Conservation (phyloP, 768 basidiomycete species). For the Suillus cothurnatus region DNA sequence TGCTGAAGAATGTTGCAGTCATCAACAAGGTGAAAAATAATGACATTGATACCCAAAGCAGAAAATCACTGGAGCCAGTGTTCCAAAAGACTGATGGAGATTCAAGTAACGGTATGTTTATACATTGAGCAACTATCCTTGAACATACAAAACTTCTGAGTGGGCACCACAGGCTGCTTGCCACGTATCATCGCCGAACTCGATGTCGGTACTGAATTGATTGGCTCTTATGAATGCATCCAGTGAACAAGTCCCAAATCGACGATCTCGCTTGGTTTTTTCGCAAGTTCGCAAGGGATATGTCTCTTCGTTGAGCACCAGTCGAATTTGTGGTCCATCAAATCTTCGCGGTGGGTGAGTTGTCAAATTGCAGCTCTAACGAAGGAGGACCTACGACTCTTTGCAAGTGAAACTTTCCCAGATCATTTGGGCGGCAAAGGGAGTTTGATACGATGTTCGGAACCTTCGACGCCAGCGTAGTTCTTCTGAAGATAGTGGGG, state of each 20-base stretch:
- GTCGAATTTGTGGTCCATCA: slow-evolving; percentile 34
- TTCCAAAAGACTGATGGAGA: not conserved
- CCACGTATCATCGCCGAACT: slow-evolving; percentile 35
- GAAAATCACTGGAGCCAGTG: not conserved
- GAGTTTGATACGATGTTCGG: slow-evolving; percentile 36
- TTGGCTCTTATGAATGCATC: slow-evolving; percentile 30
- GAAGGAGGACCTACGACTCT: slow-evolving; percentile 20
- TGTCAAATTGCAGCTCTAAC: not conserved
- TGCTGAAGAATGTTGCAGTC: not conserved
- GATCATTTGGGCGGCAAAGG: slow-evolving; percentile 40
- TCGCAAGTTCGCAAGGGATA: slow-evolving; percentile 34
- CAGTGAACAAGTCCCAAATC: slow-evolving; percentile 36
- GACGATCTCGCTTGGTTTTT: slow-evolving; percentile 21
- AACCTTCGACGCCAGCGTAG: slow-evolving; percentile 30
- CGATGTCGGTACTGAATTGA: slow-evolving; percentile 17
- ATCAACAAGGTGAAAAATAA: not conserved
- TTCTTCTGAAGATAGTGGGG: slow-evolving; percentile 27
- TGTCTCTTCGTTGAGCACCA: slow-evolving; percentile 38
- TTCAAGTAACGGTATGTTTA: not conserved
- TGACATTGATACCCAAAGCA: not conserved
- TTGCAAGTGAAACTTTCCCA: slow-evolving; percentile 39
- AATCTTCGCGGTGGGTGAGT: slow-evolving; percentile 13
- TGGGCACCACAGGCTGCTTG: slow-evolving; percentile 32
- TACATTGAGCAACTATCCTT: not conserved
- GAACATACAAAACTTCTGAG: not conserved